Evolutionary conservation across 1,284 basidiomycete species (phyloP).

Genomic region (Cryptococcus sp.): DNA sequence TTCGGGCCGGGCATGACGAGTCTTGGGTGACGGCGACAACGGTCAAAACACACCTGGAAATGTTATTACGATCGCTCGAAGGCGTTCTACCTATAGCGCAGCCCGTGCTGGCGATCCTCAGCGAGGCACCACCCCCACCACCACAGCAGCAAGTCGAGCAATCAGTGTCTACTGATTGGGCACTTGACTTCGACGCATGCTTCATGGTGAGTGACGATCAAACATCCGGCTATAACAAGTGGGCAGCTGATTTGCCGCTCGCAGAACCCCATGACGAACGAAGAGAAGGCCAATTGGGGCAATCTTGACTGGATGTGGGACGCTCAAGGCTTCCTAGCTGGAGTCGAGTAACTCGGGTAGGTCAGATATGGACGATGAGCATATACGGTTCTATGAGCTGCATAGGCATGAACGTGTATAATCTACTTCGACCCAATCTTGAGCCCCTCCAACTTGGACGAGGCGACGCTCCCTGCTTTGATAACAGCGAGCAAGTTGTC

Average conservation of each 20-base stretch:
- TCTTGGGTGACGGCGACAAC: constrained; percentile 7
- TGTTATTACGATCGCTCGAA: constrained; percentile 4
- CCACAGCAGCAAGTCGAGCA: background rate
- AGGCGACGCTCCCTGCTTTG: constrained; percentile 23
- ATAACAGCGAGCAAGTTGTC: constrained; percentile 25
- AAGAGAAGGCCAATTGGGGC: background rate
- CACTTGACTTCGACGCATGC: constrained; percentile 1
- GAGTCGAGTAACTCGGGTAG: too few relatives aligned
- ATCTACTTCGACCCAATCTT: background rate
- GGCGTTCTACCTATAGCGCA: constrained; percentile 2
- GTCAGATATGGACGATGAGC: too few relatives aligned
- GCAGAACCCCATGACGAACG: too few relatives aligned
- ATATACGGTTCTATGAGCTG: background rate
- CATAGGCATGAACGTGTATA: background rate
- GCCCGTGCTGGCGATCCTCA: constrained; percentile 1
- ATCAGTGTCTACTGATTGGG: background rate
- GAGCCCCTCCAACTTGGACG: background rate
- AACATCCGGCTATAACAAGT: background rate
- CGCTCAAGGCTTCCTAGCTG: constrained; percentile 6
- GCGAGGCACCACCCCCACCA: constrained; percentile 2
- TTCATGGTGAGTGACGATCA: background rate
- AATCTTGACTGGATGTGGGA: constrained; percentile 14
- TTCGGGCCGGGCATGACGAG: constrained; percentile 3
- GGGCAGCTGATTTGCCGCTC: too few relatives aligned
- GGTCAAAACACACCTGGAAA: constrained; percentile 8